Conservation (phyloP, 1,139 yeast species). For the Trichomonascaceae sp. region DNA sequence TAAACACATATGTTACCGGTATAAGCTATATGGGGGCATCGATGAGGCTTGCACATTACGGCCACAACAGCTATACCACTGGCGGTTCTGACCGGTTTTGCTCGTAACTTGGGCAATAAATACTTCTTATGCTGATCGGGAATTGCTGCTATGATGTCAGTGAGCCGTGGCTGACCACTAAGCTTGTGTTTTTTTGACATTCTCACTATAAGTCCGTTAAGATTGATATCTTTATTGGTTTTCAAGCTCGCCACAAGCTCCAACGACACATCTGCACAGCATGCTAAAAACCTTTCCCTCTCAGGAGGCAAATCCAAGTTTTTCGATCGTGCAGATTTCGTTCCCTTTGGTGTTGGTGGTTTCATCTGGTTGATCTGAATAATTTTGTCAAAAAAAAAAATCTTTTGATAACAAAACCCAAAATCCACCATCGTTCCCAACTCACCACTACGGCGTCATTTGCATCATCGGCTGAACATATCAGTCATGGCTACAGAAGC, state of each 20-base stretch:
- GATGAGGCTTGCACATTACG: conserved; percentile 98
- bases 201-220: conserved; percentile 83
- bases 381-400: not conserved
- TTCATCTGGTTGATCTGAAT: conserved; percentile 1
- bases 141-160: conserved; percentile 90
- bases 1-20: conserved; percentile 98
- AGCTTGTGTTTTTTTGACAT: conserved; percentile 85
- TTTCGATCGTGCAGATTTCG: conserved; percentile 21
- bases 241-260: conserved; percentile 78
- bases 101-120: conserved; percentile 85
- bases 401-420: not conserved
- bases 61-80: conserved; percentile 98
- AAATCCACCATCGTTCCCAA: not conserved
- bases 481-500: conserved; percentile 1
- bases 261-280: conserved; percentile 87
- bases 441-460: conserved; percentile 2
- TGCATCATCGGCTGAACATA: not conserved
- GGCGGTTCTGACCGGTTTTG: conserved; percentile 97
- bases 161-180: conserved; percentile 87
- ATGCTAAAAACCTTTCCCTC: conserved; percentile 85
- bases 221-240: conserved; percentile 71
- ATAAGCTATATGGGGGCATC: conserved; percentile 98
- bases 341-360: conserved; percentile 21
- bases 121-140: conserved; percentile 95
- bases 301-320: conserved; percentile 40